Evolutionary conservation across 305 asterid genomes (phyloP), one percentile per base, ranked within the genome.

Genomic region (Fraxinus paxiana): DNA sequence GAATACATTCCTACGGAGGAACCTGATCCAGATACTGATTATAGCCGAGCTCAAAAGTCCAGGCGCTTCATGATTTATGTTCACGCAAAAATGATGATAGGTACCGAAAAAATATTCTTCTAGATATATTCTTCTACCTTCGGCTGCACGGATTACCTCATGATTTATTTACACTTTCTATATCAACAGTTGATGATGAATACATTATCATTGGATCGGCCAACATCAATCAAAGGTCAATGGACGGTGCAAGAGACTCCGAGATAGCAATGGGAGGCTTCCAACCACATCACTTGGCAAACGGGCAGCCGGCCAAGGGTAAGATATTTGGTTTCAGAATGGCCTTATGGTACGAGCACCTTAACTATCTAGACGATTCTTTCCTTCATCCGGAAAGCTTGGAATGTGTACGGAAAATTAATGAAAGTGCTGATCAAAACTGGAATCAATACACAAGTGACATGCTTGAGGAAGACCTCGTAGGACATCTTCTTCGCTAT

Each of bases 181-280:
- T 9, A n/a, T 51, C 56, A 75, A 33, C 80, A 87, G 91, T 90
- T 81, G 98, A 95, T 51, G 98, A 95, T 8, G 98, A 95, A 65
- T 93, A 93, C 91, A 89, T 93, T 77, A 91, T 94, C 7, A 61
- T 91, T 37, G 97, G 97, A 73, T 94, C 98, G 0, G 97, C 97
- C 13, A 94, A 94, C 91, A 91, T 94, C 87, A 94, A 94, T 86
- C 95, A 94, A 76, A 85, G 97, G 75, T 94, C 98, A 59, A 91
- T 95, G 98, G 97, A 93, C 9, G 97, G 98, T 22, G 93, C 83
- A 3, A 87, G 97, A 73, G 98, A 95, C 88, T 75, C 91, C 0
- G 98, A 95, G 92, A 95, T 95, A 15, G 97, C 97, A 2, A 93
- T 95, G 92, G 98, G 98, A 6, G 98, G 89, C 4, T 95, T 91